A percentile compares a stretch with the other conserved stretches of the same genome.
Evolutionary conservation across 2,329 filamentous ascomycete species (phyloP).

Genomic region (Fusarium setosum): DNA sequence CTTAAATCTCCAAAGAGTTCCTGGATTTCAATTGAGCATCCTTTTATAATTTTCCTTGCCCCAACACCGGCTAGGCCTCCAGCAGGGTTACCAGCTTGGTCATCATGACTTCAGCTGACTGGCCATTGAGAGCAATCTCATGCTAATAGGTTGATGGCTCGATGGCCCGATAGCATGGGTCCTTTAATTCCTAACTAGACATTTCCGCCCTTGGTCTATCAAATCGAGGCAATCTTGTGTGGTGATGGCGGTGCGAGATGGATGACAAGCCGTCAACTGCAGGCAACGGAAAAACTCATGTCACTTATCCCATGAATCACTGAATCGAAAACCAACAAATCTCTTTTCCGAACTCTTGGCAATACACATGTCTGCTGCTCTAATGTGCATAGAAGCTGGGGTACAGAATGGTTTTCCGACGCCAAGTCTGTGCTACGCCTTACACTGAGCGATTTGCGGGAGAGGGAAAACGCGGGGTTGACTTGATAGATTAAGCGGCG

Average conservation of each 20-base stretch:
- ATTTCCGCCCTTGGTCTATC: neutral
- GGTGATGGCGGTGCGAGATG: neutral
- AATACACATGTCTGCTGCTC: neutral
- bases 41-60: neutral
- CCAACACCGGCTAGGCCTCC: neutral
- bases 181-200: neutral
- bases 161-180: slow-evolving; percentile 11
- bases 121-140: neutral
- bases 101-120: neutral
- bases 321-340: no score
- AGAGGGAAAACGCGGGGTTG: slow-evolving; percentile 10
- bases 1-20: neutral
- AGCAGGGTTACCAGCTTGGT: neutral
- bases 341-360: neutral
- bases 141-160: neutral
- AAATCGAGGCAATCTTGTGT: slow-evolving; percentile 2
- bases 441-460: slow-evolving; percentile 6
- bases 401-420: neutral
- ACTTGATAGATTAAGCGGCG: neutral
- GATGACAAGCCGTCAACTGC: neutral
- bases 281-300: neutral
- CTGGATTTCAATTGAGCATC: neutral
- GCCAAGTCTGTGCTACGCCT: neutral
- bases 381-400: slow-evolving; percentile 5
- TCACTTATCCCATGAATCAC: slow-evolving; percentile 13